These are phyloP conservation scores for Adenanthera pavonina DNA, from an alignment of 306 rosid genomes.

Conservation along the genomic window DNA sequence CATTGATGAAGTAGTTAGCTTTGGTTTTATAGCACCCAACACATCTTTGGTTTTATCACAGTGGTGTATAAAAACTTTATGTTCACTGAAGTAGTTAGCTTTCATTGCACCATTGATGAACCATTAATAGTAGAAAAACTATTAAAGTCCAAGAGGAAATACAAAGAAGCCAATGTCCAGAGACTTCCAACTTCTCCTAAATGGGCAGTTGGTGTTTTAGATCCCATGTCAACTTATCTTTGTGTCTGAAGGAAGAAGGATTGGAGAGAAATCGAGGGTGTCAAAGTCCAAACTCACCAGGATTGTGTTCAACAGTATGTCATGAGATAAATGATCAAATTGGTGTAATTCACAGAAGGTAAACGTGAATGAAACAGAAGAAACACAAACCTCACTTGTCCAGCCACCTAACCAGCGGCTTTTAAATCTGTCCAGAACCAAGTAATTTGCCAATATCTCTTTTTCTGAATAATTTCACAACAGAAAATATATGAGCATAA, in stretches of 20 bases:
- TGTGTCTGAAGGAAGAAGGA: conserved; percentile 20
- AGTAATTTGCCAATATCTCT: conserved; percentile 40
- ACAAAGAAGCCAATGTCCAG: not conserved
- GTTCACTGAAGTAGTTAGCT: not conserved
- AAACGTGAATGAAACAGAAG: conserved; percentile 24
- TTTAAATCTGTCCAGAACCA: conserved; percentile 58
- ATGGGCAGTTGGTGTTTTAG: not conserved
- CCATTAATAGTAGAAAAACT: not conserved
- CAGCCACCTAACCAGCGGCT: conserved; percentile 94
- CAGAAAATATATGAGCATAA: conserved; percentile 28
- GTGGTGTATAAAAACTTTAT: not conserved
- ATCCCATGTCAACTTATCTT: not conserved
- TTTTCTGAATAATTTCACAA: conserved; percentile 43
- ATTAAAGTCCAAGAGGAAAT: conserved; percentile 5
- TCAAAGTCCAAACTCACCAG: not conserved
- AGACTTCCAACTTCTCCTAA: conserved; percentile 17
- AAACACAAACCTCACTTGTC: conserved; percentile 63
- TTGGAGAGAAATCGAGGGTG: conserved; percentile 11
- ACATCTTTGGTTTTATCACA: conserved; percentile 3
- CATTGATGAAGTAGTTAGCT: too few species aligned
- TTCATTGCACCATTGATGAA: not conserved
- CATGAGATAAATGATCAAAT: conserved; percentile 7
- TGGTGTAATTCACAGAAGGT: conserved; percentile 21
- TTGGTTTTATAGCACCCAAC: not conserved
- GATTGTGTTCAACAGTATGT: conserved; percentile 18